Evolutionary conservation across 257 asterid genomes (phyloP), one percentile per base, ranked within the genome.

Genomic region (Ehretia macrophylla): DNA sequence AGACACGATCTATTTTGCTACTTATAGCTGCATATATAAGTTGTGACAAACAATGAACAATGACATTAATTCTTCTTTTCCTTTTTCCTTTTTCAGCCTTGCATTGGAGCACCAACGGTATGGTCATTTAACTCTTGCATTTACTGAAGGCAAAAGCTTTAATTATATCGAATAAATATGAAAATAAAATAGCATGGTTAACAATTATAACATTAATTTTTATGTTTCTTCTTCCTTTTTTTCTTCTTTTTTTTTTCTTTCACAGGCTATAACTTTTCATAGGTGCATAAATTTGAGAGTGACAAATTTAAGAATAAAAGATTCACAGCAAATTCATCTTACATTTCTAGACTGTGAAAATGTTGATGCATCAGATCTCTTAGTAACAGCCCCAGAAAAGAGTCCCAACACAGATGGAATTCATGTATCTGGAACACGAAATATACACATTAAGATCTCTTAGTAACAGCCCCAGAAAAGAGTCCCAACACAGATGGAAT

Each of bases 261-360:
- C 1, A 55, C 86, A 91, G 98, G 97, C 95, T 18, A 55, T 92
- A 63, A 81, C 85, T 0, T 92, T 88, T 51, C 52, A 59, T 14
- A 70, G 79, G 55, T 83, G 96, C 84, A 78, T 71, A 17, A 84
- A 86, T 74, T 14, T 92, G 65, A 83, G 20, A 54, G 68, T 92
- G 64, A 75, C 55, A 50, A 52, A 69, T 8, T n/a, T 92, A n/a
- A 75, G 23, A 56, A 51, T 88, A 14, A 51, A 61, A 58, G 82
- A 92, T 73, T 79, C 99, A 27, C 99, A 88, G 44, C 94, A 86
- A 71, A 92, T 88, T 60, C 79, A 77, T 46, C 64, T 77, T 4
- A 67, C 67, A 0, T 55, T 77, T 53, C 44, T 32, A 0, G 44
- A 56, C 21, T 66, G 75, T 39, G 19, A 2, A 0, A 40, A 59